These are phyloP conservation scores for Casuarina cunninghamiana DNA, from an alignment of 306 rosid genomes.

Conservation along the genomic window DNA sequence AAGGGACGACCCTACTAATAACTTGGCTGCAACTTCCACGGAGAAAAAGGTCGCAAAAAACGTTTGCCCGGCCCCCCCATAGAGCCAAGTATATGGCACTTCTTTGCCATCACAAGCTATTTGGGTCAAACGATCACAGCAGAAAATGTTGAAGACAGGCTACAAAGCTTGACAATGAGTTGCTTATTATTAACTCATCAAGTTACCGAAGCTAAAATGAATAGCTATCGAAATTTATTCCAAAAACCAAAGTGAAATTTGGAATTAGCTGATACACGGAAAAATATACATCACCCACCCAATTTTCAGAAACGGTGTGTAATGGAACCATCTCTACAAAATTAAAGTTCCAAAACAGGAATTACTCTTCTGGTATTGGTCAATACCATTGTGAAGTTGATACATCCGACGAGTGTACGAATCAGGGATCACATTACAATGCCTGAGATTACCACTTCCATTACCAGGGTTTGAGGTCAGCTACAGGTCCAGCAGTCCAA, in stretches of 20 bases:
- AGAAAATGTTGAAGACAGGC: no score
- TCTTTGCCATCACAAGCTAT: no score
- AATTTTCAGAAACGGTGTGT: neutral
- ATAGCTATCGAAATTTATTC: neutral
- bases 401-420: neutral
- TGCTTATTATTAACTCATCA: no score
- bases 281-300: neutral
- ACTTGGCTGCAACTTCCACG: neutral
- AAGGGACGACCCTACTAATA: constrained; percentile 1
- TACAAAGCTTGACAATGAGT: no score
- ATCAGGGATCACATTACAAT: neutral
- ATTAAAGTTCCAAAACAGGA: neutral
- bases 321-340: neutral
- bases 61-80: no score
- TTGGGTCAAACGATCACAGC: no score
- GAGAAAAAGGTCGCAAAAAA: neutral
- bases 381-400: neutral
- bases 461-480: constrained; percentile 86
- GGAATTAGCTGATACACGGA: neutral
- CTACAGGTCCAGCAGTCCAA: constrained; percentile 96
- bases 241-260: neutral
- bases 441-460: neutral
- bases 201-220: no score
- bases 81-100: neutral
- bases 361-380: neutral